Conservation (phyloP, 192 early-diverging fungal genomes). For the Backusella parvicylindrica region DNA sequence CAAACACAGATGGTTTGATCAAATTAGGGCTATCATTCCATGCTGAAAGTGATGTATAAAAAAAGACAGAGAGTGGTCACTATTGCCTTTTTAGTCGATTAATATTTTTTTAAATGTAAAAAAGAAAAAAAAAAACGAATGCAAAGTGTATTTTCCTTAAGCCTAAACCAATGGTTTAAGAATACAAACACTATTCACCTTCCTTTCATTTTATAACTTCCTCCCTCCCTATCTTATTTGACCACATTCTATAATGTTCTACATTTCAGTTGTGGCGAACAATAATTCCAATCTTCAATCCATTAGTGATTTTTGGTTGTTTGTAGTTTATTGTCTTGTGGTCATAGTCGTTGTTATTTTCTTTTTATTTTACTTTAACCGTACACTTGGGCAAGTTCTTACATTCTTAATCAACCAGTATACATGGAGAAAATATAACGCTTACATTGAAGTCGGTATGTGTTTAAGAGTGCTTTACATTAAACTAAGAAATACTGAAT, state of each 20-base stretch:
- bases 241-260: background rate
- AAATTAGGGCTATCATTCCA: background rate
- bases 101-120: too few species aligned
- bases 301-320: conserved; percentile 49
- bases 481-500: background rate
- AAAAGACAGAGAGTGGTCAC: background rate
- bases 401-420: conserved; percentile 59
- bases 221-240: background rate
- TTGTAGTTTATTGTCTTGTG: conserved; percentile 63
- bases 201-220: background rate
- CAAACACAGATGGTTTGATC: background rate
- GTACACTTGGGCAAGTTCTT: conserved; percentile 57
- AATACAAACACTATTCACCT: background rate
- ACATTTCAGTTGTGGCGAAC: background rate
- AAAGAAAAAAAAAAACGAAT: background rate
- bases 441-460: conserved; percentile 72
- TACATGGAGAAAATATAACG: conserved; percentile 63
- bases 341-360: conserved; percentile 66
- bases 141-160: background rate
- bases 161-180: background rate
- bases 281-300: conserved; percentile 15
- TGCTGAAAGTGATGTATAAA: background rate
- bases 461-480: background rate
- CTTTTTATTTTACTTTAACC: conserved; percentile 73
- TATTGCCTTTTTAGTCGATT: too few species aligned